These are phyloP conservation scores for Carallia brachiata DNA, from an alignment of 345 rosid species.

Conservation along the genomic window DNA sequence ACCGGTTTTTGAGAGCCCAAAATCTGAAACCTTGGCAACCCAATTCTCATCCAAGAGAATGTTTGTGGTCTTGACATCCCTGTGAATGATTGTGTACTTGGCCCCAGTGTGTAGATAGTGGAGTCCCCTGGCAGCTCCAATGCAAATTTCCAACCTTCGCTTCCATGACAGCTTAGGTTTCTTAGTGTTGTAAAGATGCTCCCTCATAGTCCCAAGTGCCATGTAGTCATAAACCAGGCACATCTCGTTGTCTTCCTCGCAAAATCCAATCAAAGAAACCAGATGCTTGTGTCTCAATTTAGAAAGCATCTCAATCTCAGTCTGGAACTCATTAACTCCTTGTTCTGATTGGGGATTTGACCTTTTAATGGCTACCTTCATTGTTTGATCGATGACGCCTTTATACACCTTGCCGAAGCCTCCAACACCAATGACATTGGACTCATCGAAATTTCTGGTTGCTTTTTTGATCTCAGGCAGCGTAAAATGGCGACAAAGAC, in stretches of 20 bases:
- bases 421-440: conserved; percentile 72
- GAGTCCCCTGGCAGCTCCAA: conserved; percentile 82
- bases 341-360: conserved; percentile 83
- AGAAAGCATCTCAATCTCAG: conserved; percentile 82
- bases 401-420: conserved; percentile 92
- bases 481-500: conserved; percentile 68
- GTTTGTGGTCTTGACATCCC: conserved; percentile 93
- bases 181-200: conserved; percentile 61
- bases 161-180: conserved; percentile 61
- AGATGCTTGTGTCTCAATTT: conserved; percentile 83
- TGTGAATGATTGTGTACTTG: conserved; percentile 76
- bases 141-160: conserved; percentile 66
- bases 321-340: conserved; percentile 75
- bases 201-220: conserved; percentile 74
- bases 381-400: conserved; percentile 53
- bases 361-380: conserved; percentile 68
- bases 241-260: conserved; percentile 83
- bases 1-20: conserved; percentile 77
- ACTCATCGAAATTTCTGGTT: conserved; percentile 63
- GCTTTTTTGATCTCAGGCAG: conserved; percentile 56
- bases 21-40: conserved; percentile 87
- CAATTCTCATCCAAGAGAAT: conserved; percentile 76
- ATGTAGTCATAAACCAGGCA: conserved; percentile 81
- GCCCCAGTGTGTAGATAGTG: conserved; percentile 96
- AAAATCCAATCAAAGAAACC: conserved; percentile 81